Evolutionary conservation across 306 rosid genomes (phyloP).

Genomic region (Gynostemma pentaphyllum): DNA sequence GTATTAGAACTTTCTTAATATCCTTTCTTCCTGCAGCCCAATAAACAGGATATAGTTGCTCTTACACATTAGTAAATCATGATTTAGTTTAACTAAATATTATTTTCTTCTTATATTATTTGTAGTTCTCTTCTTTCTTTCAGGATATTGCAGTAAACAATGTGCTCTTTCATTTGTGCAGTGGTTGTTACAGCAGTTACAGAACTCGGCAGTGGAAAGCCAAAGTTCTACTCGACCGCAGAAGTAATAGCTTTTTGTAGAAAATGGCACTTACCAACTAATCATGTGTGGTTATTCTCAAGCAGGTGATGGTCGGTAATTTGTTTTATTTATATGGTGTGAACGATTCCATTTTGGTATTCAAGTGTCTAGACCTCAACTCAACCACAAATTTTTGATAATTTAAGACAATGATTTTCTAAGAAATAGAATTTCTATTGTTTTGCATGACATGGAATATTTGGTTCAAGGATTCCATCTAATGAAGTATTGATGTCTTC

Average conservation of each 20-base stretch:
- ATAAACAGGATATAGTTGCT: neutral
- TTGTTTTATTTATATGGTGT: neutral
- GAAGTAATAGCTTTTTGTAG: conserved; percentile 88
- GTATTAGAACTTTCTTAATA: neutral
- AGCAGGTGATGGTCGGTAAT: conserved; percentile 52
- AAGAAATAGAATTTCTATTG: neutral
- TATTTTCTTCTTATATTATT: neutral
- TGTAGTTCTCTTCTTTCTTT: neutral
- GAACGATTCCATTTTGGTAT: neutral
- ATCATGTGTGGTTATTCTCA: conserved; percentile 92
- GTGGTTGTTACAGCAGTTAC: conserved; percentile 98
- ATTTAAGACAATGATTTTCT: neutral
- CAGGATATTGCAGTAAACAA: neutral
- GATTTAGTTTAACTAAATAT: too few relatives aligned
- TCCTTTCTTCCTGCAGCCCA: neutral
- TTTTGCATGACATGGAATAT: neutral
- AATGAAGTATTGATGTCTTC: too few relatives aligned
- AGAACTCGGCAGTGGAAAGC: conserved; percentile 75
- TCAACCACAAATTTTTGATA: neutral
- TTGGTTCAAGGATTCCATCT: too few relatives aligned
- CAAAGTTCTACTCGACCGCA: conserved; percentile 84
- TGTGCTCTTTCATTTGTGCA: conserved; percentile 29
- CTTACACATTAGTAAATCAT: neutral
- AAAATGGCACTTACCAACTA: conserved; percentile 92
- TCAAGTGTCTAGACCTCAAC: neutral